Base-by-base conservation (phyloP, 1,139 yeast genomes). In the Pichia cactophila region DNA sequence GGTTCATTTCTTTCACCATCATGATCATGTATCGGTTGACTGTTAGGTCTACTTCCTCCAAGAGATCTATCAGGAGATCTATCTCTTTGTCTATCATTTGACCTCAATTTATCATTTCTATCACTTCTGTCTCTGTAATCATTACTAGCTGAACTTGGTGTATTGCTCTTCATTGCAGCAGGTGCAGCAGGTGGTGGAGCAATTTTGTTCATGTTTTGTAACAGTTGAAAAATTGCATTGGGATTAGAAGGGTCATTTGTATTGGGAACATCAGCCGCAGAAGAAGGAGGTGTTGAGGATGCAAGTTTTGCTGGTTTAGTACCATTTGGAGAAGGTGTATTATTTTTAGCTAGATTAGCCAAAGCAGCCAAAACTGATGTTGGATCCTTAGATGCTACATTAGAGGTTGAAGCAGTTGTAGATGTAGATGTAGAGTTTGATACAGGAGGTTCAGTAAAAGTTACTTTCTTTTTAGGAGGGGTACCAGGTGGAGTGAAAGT, bases 331-430 rank as follows among this genome's bases (percentile, higher is more conserved):
- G 65, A 54, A 29, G 65, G 57, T 5, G 61, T 28, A 29, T 26
- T 62, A 46, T 59, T 62, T 44, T 61, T 63, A 44, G 70, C 69
- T 49, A 80, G 70, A 11, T 82, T 75, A 26, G 85, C 84, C 52
- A 81, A 70, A n/a, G 84, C 83, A 70, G 76, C 80, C 59, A 81
- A 72, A 52, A 81, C 79, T 55, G 82, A 78, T 50, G 74, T 75
- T 17, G 86, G 77, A 60, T 78, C 81, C 51, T 71, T 63, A 26
- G 62, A 49, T 12, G 57, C 52, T 16, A 17, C 20, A 3, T 57
- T 26, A n/a, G 57, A 31, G 26, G 52, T 42, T 14, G 23, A 4
- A 5, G 23, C 23, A 23, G 43, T 14, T 14, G 37, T 5, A n/a
- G 44, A 6, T 7, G 28, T 6, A 17, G 37, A 5, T 26, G 43